phyloP scores from a whole-genome alignment of 768 basidiomycete species.

The Termitomyces eurrhizus region DNA sequence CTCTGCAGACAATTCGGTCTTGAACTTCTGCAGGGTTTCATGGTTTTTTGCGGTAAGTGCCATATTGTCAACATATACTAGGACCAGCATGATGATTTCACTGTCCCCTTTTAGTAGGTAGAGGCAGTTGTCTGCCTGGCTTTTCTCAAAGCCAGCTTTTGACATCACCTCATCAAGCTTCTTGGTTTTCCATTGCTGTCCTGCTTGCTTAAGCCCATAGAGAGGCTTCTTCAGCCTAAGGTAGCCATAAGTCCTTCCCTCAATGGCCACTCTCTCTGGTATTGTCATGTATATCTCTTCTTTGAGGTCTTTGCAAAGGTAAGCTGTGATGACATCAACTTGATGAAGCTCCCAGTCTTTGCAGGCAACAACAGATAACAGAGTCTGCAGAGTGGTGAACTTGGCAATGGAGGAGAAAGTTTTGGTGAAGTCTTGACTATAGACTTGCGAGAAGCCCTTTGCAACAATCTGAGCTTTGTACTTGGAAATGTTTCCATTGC shows the following conservation, averaged over 20 bases:
- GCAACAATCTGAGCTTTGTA: background rate
- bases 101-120: too few species aligned
- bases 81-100: too few species aligned
- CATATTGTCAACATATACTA: too few species aligned
- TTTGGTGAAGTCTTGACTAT: background rate
- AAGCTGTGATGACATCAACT: background rate
- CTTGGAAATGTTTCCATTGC: background rate
- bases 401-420: background rate
- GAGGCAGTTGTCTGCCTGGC: too few species aligned
- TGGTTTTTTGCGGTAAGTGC: too few species aligned
- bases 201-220: background rate
- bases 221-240: background rate
- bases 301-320: background rate
- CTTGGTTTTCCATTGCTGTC: background rate
- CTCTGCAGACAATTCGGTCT: background rate
- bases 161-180: background rate
- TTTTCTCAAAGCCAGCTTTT: background rate
- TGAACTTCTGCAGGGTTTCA: slow-evolving; percentile 4
- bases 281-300: slow-evolving; percentile 2
- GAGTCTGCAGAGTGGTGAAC: background rate
- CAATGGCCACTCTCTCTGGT: background rate
- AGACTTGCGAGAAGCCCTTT: background rate
- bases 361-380: background rate
- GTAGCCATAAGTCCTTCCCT: background rate
- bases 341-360: background rate